Base-by-base conservation (phyloP, 805 yeast species). In the Kuraishia cidri region DNA sequence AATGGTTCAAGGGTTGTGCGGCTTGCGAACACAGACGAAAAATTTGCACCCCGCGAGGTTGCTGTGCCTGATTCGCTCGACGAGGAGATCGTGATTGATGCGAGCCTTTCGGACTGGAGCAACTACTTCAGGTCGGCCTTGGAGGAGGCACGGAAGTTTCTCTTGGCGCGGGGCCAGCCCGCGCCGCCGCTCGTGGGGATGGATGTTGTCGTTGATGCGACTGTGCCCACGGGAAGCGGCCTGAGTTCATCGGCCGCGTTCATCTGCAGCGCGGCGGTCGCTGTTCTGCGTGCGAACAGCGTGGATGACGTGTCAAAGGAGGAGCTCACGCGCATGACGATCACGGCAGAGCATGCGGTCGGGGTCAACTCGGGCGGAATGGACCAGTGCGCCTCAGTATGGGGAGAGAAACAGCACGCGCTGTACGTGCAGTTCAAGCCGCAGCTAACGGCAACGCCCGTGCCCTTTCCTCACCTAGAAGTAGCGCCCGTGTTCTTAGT, bases 281-380 rank as follows among this genome's bases (percentile, higher is more conserved):
- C 78, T 0, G 60, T 71, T 6, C 60, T 79, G 32, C 53, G 62
- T 28, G 73, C 74, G 11, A 73, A 74, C 44, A 70, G 70, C n/a
- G 52, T 64, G 16, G 19, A 17, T 4, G 35, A 43, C 2, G 36
- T 36, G 25, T 40, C 70, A 34, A 75, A 75, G 45, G 49, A 63
- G 11, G 75, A 66, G 36, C 59, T 79, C 37, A 74, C 79, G 13
- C 53, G 58, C 34, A 72, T 79, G 32, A 75, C 86, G 5, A 76
- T 74, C 26, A 72, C 69, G 4, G 72, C 78, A 25, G 87, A 79
- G 48, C 83, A 78, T 53, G 72, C 72, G 34, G 74, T 79, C 24
- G 87, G 87, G 23, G 81, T 79, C 33, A 79, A 75, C 49, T 74
- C 79, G 23, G 88, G 87, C n/a, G 86, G 87, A 25, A 72, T 79